These are phyloP conservation scores for Gossypium davidsonii DNA, from an alignment of 441 rosid genomes.

Conservation along the genomic window DNA sequence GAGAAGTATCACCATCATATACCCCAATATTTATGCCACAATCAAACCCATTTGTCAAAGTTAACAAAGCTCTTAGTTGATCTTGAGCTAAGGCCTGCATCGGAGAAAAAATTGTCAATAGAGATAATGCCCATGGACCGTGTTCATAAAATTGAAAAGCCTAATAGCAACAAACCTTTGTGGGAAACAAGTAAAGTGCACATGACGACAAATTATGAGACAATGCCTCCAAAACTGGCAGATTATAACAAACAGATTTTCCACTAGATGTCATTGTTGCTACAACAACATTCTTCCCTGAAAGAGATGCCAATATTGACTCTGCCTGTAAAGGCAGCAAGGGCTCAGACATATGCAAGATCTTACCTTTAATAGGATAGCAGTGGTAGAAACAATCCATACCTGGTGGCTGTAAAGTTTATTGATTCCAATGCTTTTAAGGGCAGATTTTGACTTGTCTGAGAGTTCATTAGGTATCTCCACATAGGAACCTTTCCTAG, in stretches of 20 bases:
- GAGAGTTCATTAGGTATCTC: slow-evolving; percentile 64
- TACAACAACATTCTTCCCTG: slow-evolving; percentile 76
- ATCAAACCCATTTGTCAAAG: slow-evolving; percentile 46
- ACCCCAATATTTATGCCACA: slow-evolving; percentile 55
- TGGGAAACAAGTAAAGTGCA: slow-evolving; percentile 90
- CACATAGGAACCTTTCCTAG: slow-evolving; percentile 51
- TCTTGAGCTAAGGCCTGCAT: slow-evolving; percentile 95
- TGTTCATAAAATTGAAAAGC: slow-evolving; percentile 6
- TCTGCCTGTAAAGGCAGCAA: slow-evolving; percentile 50
- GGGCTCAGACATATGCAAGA: slow-evolving; percentile 15
- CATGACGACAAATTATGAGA: slow-evolving; percentile 58
- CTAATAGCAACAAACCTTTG: slow-evolving; percentile 52
- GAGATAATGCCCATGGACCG: slow-evolving; percentile 3
- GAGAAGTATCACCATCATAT: slow-evolving; percentile 92
- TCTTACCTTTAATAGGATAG: slow-evolving; percentile 7
- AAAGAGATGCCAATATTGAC: slow-evolving; percentile 66
- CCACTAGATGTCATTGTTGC: slow-evolving; percentile 99
- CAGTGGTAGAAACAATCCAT: slow-evolving; percentile 16
- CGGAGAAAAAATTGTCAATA: slow-evolving; percentile 16
- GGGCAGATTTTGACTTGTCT: slow-evolving; percentile 51
- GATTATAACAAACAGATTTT: slow-evolving; percentile 94
- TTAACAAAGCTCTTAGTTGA: slow-evolving; percentile 67
- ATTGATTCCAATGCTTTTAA: slow-evolving; percentile 58
- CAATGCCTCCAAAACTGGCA: slow-evolving; percentile 82
- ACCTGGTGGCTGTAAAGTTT: slow-evolving; percentile 91